Evolutionary conservation across 1,284 basidiomycete genomes (phyloP).

Genomic region (Uromyces viciae-fabae): DNA sequence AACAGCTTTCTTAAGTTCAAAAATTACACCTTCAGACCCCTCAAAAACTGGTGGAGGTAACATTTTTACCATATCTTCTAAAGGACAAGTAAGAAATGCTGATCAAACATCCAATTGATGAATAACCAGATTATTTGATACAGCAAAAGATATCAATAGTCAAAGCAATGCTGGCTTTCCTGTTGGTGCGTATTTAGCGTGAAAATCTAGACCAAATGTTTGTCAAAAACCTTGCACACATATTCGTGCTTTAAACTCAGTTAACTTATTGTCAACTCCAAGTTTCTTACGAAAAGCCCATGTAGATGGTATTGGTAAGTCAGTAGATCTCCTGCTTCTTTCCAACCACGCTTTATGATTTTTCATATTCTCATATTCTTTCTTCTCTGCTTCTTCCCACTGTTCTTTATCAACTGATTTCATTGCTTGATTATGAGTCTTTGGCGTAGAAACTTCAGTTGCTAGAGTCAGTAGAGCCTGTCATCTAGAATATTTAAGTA

Average conservation of each 20-base stretch:
- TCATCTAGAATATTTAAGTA: too few relatives aligned
- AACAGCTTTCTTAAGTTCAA: background rate
- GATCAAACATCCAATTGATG: background rate
- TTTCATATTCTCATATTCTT: background rate
- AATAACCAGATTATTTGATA: background rate
- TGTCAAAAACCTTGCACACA: background rate
- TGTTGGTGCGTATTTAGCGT: background rate
- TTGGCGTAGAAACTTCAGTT: too few relatives aligned
- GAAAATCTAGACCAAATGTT: background rate
- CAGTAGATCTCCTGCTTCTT: background rate
- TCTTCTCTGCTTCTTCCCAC: too few relatives aligned
- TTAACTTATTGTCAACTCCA: background rate
- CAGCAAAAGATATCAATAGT: background rate
- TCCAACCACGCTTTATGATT: background rate
- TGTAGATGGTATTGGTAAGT: background rate
- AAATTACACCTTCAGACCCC: background rate
- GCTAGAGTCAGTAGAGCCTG: too few relatives aligned
- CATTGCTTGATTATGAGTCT: background rate
- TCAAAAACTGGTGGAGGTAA: background rate
- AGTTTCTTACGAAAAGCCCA: background rate
- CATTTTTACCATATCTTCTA: background rate
- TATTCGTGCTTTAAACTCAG: background rate
- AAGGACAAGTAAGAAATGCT: background rate
- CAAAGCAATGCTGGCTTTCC: background rate
- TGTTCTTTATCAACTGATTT: too few relatives aligned